These are phyloP conservation scores for Pelargonium citronellum DNA, from an alignment of 441 rosid species.

Conservation along the genomic window DNA sequence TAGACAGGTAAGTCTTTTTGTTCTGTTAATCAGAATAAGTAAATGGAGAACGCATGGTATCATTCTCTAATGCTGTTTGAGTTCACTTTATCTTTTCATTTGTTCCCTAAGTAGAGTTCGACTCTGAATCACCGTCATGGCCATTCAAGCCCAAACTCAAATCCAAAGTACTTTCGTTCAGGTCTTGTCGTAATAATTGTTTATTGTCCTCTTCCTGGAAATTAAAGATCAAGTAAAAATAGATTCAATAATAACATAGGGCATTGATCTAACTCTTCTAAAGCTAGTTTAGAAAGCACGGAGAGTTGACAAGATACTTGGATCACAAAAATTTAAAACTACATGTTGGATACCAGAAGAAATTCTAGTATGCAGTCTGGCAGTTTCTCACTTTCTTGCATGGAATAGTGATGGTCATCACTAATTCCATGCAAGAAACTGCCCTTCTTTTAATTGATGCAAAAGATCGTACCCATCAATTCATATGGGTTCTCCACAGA, in stretches of 20 bases:
- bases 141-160: conserved; percentile 60
- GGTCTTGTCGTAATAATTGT: conserved; percentile 65
- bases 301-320: no score
- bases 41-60: conserved; percentile 12
- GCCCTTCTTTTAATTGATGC: neutral
- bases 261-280: no score
- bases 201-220: conserved; percentile 43
- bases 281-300: no score
- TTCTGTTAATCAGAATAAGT: conserved; percentile 18
- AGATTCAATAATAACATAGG: conserved; percentile 11
- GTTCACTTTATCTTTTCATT: conserved; percentile 12
- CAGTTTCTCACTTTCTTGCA: neutral
- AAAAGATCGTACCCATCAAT: conserved; percentile 4
- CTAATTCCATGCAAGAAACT: neutral
- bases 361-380: no score
- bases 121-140: conserved; percentile 33
- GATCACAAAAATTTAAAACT: neutral
- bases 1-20: conserved; percentile 14
- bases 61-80: conserved; percentile 16
- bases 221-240: conserved; percentile 17
- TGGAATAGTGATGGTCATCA: neutral
- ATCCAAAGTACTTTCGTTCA: conserved; percentile 76
- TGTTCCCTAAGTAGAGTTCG: conserved; percentile 2
- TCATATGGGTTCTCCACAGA: conserved; percentile 7
- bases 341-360: neutral